A percentile compares a stretch with the other conserved stretches of the same genome.
Conservation (phyloP, 2,329 filamentous ascomycete genomes). For the Talaromyces funiculosus region DNA sequence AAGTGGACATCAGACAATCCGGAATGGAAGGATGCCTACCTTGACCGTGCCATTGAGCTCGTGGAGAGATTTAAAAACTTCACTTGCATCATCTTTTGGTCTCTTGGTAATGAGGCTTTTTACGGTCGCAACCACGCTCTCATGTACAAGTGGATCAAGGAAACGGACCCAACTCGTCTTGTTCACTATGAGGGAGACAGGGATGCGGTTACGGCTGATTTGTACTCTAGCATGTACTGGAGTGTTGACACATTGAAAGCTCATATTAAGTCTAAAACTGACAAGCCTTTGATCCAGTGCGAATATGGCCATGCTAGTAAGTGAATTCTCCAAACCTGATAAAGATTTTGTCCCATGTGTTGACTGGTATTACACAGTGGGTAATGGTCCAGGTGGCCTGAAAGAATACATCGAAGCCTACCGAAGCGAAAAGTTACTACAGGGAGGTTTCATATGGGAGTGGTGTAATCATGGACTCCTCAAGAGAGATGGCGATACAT, state of each 20-base stretch:
- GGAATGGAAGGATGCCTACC: constrained; percentile 52
- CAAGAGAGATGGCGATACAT: constrained; percentile 20
- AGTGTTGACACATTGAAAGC: constrained; percentile 47
- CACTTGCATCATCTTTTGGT: constrained; percentile 65
- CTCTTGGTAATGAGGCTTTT: constrained; percentile 67
- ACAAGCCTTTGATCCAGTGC: constrained; percentile 43
- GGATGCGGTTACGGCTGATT: constrained; percentile 56
- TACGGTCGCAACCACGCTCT: constrained; percentile 62
- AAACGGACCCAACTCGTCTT: constrained; percentile 51
- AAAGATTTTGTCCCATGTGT: not conserved
- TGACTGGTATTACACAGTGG: constrained; percentile 42
- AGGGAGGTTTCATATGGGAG: constrained; percentile 63
- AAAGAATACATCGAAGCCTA: constrained; percentile 64
- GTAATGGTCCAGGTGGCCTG: constrained; percentile 65
- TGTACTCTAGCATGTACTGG: constrained; percentile 65
- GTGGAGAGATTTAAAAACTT: constrained; percentile 67
- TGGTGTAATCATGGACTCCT: constrained; percentile 57
- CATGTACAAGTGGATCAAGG: constrained; percentile 61
- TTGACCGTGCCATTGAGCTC: constrained; percentile 61
- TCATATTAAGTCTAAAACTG: constrained; percentile 42
- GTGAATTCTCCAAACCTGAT: not conserved
- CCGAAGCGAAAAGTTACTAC: constrained; percentile 54
- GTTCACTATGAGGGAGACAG: constrained; percentile 64
- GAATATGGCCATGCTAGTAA: constrained; percentile 53
- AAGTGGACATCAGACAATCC: constrained; percentile 28